Evolutionary conservation across 257 asterid genomes (phyloP), one percentile per base, ranked within the genome.

Genomic region (Capsicum chinense): DNA sequence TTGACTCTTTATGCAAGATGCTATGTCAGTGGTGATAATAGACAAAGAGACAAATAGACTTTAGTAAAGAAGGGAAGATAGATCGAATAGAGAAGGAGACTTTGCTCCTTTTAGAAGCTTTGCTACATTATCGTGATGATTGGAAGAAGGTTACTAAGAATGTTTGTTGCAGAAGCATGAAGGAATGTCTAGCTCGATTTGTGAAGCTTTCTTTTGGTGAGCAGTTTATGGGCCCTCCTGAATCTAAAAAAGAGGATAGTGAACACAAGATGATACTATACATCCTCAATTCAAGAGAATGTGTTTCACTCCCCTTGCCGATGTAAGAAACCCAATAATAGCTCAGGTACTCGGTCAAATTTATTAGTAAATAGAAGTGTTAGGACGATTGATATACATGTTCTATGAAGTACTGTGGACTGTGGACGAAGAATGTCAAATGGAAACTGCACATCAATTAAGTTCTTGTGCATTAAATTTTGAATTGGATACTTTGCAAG

Each of bases 21-120:
- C 90, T 95, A 92, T 79, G 97, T 97, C n/a, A 90, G 97, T 80
- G 89, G 92, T 70, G 92, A 92, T 88, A 92, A 91, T 69, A 86
- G 93, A 83, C 88, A 98, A 74, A 94, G 98, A 95, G 93, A 93
- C 26, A 26, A 26, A 26, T 0, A 26, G 26, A 26, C 26, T 26
- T 95, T 78, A 91, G 90, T 21, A 98, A 95, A 56, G 98, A 90
- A 86, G 89, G 87, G 5, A 94, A 93, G 91, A 90, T 92, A 1
- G 98, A 97, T 85, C 95, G 98, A 98, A 86, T 85, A 19, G 97
- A 97, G 60, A 97, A 95, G 84, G 98, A 97, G 83, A 97, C 93
- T 1, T 90, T 97, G 90, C 98, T 88, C 80, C 97, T 97, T 79
- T 91, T 97, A 39, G 99, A 97, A 90, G 97, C 93, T 88, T 64